Evolutionary conservation across 306 rosid genomes (phyloP).

Genomic region (Cercis canadensis): DNA sequence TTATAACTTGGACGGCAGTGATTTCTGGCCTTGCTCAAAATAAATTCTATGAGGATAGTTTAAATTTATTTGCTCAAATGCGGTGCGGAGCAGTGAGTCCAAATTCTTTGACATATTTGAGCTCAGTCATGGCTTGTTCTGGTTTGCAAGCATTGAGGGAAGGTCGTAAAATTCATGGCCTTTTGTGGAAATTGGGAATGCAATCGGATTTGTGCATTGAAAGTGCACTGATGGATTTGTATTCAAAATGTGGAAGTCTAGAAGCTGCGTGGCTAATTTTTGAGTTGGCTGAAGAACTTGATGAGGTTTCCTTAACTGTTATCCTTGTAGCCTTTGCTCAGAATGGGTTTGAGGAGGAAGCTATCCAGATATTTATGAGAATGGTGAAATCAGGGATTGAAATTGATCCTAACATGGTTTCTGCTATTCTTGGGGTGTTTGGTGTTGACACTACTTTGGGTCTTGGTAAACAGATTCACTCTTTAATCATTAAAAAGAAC

Average conservation of each 20-base stretch:
- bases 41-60: conserved; percentile 56
- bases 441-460: conserved; percentile 74
- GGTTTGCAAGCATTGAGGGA: conserved; percentile 72
- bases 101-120: conserved; percentile 79
- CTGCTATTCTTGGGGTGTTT: conserved; percentile 87
- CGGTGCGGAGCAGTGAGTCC: conserved; percentile 63
- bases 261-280: conserved; percentile 78
- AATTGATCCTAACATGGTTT: conserved; percentile 72
- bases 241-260: conserved; percentile 76
- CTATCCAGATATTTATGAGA: conserved; percentile 71
- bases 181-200: conserved; percentile 75
- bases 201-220: conserved; percentile 75
- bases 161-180: conserved; percentile 82
- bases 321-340: conserved; percentile 88
- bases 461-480: conserved; percentile 78
- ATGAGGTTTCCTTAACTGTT: conserved; percentile 81
- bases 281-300: conserved; percentile 73
- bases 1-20: conserved; percentile 87
- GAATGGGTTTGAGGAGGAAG: conserved; percentile 85
- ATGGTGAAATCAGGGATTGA: conserved; percentile 68
- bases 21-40: conserved; percentile 80
- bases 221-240: conserved; percentile 93
- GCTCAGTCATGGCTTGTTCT: conserved; percentile 81
- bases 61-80: conserved; percentile 62
- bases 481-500: conserved; percentile 63